phyloP scores from a whole-genome alignment of 345 rosid species.

The Salix udensis region DNA sequence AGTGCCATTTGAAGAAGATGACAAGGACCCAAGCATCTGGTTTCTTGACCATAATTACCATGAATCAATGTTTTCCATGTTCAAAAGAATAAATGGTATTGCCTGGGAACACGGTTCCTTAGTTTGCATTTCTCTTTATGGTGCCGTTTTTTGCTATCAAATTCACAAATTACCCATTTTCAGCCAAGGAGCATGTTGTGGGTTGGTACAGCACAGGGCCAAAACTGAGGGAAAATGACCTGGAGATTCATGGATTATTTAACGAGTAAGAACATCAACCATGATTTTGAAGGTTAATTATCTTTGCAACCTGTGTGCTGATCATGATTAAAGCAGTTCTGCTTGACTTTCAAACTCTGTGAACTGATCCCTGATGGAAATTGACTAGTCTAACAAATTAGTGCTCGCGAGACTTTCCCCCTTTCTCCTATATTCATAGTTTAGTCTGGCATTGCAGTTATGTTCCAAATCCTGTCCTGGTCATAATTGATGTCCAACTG shows the following conservation, averaged over 20 bases:
- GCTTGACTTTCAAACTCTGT: neutral
- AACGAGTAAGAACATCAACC: slow-evolving; percentile 45
- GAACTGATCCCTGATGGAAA: neutral
- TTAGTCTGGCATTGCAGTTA: slow-evolving; percentile 44
- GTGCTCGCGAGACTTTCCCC: neutral
- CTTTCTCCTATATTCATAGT: neutral
- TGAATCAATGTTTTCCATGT: slow-evolving; percentile 93
- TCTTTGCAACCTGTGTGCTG: neutral
- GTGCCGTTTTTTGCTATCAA: neutral
- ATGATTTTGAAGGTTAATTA: neutral
- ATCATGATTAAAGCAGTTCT: neutral
- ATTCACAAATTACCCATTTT: slow-evolving; percentile 13
- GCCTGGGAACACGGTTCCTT: neutral
- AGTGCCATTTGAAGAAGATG: slow-evolving; percentile 99
- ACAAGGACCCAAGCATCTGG: slow-evolving; percentile 86
- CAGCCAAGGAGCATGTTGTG: slow-evolving; percentile 95
- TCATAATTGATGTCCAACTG: slow-evolving; percentile 92
- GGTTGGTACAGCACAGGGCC: slow-evolving; percentile 99
- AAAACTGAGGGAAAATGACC: slow-evolving; percentile 82
- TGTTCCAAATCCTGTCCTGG: slow-evolving; percentile 81
- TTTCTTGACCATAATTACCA: slow-evolving; percentile 97
- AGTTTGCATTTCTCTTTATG: neutral
- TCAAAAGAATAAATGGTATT: slow-evolving; percentile 90
- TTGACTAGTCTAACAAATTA: neutral
- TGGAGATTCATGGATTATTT: slow-evolving; percentile 71